Conservation (phyloP, 116 monocot genomes). For the Iris pallida region DNA sequence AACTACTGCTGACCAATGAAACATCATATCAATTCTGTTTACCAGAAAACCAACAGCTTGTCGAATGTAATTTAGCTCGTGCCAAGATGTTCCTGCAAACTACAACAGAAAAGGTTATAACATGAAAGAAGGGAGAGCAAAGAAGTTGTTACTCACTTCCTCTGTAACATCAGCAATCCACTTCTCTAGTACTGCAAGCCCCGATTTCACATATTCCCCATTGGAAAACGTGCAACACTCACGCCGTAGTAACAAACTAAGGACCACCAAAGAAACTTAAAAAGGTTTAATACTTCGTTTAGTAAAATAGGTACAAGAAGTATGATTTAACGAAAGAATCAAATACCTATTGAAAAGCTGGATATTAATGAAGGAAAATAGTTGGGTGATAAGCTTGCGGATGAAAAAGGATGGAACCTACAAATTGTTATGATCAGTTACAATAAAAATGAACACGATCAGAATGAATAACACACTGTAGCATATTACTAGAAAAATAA, state of each 20-base stretch:
- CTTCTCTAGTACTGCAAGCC: slow-evolving; percentile 81
- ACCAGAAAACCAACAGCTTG: slow-evolving; percentile 98
- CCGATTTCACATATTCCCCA: slow-evolving; percentile 97
- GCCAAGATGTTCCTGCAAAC: slow-evolving; percentile 98
- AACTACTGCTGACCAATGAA: not conserved
- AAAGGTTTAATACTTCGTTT: not conserved
- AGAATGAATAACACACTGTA: not conserved
- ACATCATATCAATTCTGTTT: slow-evolving; percentile 2
- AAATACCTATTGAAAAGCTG: slow-evolving; percentile 94
- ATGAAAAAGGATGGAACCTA: slow-evolving; percentile 99
- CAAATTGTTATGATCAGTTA: slow-evolving; percentile 14
- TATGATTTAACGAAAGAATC: not conserved
- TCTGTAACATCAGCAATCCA: slow-evolving; percentile 86
- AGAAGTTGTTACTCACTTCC: slow-evolving; percentile 44
- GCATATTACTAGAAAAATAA: not conserved
- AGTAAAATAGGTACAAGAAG: no score
- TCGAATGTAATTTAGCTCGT: slow-evolving; percentile 95
- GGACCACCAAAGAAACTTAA: slow-evolving; percentile 3
- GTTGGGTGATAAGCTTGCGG: slow-evolving; percentile 92
- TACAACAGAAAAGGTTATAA: slow-evolving; percentile 24
- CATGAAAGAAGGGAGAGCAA: not conserved
- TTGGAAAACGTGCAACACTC: slow-evolving; percentile 99
- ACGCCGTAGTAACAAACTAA: slow-evolving; percentile 77
- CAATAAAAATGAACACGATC: not conserved
- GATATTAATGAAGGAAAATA: slow-evolving; percentile 93